Evolutionary conservation across 2,329 filamentous ascomycete genomes (phyloP).

Genomic region (Plectosphaerella sp.): DNA sequence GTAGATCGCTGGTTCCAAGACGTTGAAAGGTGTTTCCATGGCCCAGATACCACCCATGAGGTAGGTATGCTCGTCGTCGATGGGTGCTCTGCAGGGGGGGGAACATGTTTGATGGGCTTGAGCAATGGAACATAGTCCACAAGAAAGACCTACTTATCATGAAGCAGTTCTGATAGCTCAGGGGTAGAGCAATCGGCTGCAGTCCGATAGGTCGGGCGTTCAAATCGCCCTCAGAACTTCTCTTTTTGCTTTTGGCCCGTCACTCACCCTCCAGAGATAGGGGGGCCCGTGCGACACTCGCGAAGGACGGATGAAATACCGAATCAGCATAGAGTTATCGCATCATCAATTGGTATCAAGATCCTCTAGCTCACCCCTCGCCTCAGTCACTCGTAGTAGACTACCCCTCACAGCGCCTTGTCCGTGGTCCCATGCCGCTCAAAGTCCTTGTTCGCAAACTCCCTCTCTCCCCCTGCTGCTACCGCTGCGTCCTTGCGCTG

Average conservation of each 20-base stretch:
- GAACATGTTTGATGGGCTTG: no score
- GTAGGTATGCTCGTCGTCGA: no score
- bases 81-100: no score
- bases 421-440: constrained; percentile 7
- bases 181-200: constrained; percentile 3
- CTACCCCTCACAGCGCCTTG: constrained; percentile 5
- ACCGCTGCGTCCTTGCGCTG: constrained; percentile 26
- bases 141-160: no score
- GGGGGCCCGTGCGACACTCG: no score
- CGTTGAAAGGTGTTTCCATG: no score
- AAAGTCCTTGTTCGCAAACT: constrained; percentile 11
- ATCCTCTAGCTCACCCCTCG: background rate
- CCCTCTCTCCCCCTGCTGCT: constrained; percentile 8
- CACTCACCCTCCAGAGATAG: no score
- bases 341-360: background rate
- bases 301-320: no score
- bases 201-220: constrained; percentile 3
- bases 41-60: no score
- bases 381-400: background rate
- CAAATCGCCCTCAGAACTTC: constrained; percentile 1
- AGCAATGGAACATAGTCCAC: no score
- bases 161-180: background rate
- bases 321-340: background rate
- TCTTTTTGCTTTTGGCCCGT: background rate
- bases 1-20: no score